Conservation (phyloP, 1,284 basidiomycete species). For the Cryptococcus maquisensis region DNA sequence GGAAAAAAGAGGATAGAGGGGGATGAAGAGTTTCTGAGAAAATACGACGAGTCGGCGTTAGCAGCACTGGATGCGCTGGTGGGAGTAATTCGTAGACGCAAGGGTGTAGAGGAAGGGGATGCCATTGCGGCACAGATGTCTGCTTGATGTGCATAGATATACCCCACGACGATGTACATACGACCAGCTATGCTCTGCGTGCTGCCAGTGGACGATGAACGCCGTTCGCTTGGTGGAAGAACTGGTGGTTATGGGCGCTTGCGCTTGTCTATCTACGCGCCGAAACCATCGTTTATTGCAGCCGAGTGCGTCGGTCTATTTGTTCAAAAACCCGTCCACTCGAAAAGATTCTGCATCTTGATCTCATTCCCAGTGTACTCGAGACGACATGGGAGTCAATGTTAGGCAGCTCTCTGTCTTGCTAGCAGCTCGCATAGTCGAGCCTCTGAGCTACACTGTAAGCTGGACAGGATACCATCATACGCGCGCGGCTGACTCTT, state of each 20-base stretch:
- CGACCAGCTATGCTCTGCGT: too few relatives aligned
- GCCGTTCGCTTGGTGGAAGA: too few relatives aligned
- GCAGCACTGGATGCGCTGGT: constrained; percentile 6
- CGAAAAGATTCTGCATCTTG: too few relatives aligned
- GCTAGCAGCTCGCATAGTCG: constrained; percentile 13
- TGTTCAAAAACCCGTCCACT: too few relatives aligned
- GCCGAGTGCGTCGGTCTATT: too few relatives aligned
- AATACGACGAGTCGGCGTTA: constrained; percentile 9
- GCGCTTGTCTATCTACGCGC: too few relatives aligned
- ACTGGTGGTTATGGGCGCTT: too few relatives aligned
- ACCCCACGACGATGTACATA: too few relatives aligned
- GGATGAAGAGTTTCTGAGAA: constrained; percentile 12
- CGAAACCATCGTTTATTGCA: too few relatives aligned
- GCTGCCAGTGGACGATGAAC: too few relatives aligned
- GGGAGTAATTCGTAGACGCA: not conserved
- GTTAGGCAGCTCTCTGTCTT: constrained; percentile 13
- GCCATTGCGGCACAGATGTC: not conserved
- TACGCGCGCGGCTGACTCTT: not conserved
- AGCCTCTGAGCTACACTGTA: constrained; percentile 16
- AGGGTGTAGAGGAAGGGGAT: constrained; percentile 1
- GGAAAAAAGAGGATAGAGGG: constrained; percentile 12
- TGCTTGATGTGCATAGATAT: too few relatives aligned
- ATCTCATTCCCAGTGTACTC: too few relatives aligned
- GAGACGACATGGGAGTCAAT: not conserved
- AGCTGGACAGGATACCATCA: not conserved